Conservation (phyloP, 1,139 yeast genomes). For the Nadsonia commutata region DNA sequence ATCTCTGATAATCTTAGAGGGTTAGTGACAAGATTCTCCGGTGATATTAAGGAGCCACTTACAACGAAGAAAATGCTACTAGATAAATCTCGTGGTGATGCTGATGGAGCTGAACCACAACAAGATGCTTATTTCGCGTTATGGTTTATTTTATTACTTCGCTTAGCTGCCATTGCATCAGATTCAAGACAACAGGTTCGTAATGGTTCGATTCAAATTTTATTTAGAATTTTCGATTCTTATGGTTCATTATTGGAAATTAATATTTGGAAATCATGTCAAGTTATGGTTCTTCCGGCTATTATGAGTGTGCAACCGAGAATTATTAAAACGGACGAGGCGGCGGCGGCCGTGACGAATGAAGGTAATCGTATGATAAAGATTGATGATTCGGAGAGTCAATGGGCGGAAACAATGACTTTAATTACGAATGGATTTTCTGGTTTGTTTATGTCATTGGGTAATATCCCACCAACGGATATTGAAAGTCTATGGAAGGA, state of each 20-base stretch:
- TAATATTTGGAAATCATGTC: slow-evolving; percentile 25
- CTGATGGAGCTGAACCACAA: slow-evolving; percentile 7
- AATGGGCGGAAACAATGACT: slow-evolving; percentile 43
- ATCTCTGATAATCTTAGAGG: slow-evolving; percentile 53
- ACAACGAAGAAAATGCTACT: slow-evolving; percentile 8
- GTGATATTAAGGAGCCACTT: slow-evolving; percentile 12
- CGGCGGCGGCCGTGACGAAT: slow-evolving; percentile 1
- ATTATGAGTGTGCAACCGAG: slow-evolving; percentile 19
- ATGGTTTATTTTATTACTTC: slow-evolving; percentile 51
- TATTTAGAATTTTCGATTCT: slow-evolving; percentile 70
- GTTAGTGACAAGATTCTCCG: slow-evolving; percentile 7
- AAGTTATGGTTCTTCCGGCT: slow-evolving; percentile 22
- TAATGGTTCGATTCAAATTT: slow-evolving; percentile 79
- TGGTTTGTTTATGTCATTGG: slow-evolving; percentile 28
- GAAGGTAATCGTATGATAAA: slow-evolving; percentile 4
- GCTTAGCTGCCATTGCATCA: slow-evolving; percentile 45
- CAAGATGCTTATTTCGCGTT: slow-evolving; percentile 19
- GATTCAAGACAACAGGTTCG: slow-evolving; percentile 68
- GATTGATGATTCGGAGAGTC: slow-evolving; percentile 18
- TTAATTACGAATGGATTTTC: slow-evolving; percentile 47
- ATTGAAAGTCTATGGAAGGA: slow-evolving; percentile 33
- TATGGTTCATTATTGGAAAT: slow-evolving; percentile 43
- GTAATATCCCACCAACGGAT: slow-evolving; percentile 15
- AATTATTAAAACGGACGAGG: slow-evolving; percentile 1
- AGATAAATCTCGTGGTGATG: slow-evolving; percentile 5